Evolutionary conservation across 2,329 filamentous ascomycete species (phyloP).

Genomic region (Cryphonectria nitschkei): DNA sequence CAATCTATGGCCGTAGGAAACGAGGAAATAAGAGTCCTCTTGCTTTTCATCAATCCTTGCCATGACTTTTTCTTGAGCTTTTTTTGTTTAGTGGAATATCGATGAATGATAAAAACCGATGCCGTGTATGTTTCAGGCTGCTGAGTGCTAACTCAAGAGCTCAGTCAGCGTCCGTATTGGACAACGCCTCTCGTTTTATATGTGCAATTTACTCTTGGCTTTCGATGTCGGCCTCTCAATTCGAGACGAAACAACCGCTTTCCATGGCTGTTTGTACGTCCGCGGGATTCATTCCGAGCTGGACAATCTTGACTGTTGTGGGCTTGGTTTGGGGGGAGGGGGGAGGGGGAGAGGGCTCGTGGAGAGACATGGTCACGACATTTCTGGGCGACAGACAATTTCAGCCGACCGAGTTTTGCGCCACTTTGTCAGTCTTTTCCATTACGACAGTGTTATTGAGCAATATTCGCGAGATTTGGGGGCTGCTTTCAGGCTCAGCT

Average conservation of each 20-base stretch:
- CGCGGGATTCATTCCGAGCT: background rate
- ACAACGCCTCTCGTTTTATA: background rate
- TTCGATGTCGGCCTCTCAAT: too few species aligned
- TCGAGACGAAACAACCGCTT: background rate
- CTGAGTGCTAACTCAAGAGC: background rate
- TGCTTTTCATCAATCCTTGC: background rate
- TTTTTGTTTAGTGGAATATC: background rate
- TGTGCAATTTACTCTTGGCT: background rate
- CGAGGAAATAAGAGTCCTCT: background rate
- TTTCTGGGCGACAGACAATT: background rate
- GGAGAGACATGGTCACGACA: background rate
- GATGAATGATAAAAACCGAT: background rate
- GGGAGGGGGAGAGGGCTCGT: background rate
- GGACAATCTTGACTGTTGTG: background rate
- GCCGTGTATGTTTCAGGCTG: background rate
- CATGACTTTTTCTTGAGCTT: background rate
- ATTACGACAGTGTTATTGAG: background rate
- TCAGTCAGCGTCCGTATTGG: background rate
- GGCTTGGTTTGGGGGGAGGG: background rate
- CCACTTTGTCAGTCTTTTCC: background rate
- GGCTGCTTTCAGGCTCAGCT: background rate
- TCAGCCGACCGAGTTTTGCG: background rate
- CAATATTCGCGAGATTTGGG: background rate
- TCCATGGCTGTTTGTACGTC: background rate
- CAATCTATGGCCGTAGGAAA: conserved; percentile 8